Evolutionary conservation across 306 rosid genomes (phyloP).

Genomic region (Fragaria vesca): DNA sequence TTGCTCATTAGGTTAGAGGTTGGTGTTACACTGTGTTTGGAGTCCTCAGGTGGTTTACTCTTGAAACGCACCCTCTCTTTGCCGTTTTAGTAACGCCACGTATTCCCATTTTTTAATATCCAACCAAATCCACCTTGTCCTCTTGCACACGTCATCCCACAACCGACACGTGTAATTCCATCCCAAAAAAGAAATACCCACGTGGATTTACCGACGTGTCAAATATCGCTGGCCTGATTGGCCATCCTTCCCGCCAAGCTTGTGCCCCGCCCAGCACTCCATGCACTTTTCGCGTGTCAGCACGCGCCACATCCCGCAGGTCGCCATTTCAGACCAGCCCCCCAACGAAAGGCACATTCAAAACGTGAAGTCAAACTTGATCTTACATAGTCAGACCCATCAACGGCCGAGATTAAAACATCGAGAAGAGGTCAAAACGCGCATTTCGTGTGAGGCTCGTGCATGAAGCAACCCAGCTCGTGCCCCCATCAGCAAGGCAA

Average conservation of each 20-base stretch:
- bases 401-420: neutral
- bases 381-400: neutral
- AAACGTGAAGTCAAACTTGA: neutral
- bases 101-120: too few relatives aligned
- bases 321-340: constrained; percentile 9
- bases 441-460: constrained; percentile 36
- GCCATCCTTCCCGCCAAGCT: constrained; percentile 21
- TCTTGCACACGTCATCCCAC: too few relatives aligned
- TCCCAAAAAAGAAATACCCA: neutral
- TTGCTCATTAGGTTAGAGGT: neutral
- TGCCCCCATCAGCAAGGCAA: constrained; percentile 10
- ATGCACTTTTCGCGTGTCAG: constrained; percentile 37
- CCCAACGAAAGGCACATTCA: neutral
- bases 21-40: neutral
- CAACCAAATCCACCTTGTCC: neutral
- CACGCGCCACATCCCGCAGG: constrained; percentile 24
- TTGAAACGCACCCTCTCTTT: neutral
- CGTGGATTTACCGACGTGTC: neutral
- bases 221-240: neutral
- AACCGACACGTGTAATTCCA: neutral
- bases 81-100: neutral
- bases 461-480: constrained; percentile 31
- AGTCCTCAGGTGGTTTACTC: neutral
- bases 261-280: constrained; percentile 25
- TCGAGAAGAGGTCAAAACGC: too few relatives aligned